phyloP scores from a whole-genome alignment of 495 filamentous ascomycete species.

The Evernia prunastri region DNA sequence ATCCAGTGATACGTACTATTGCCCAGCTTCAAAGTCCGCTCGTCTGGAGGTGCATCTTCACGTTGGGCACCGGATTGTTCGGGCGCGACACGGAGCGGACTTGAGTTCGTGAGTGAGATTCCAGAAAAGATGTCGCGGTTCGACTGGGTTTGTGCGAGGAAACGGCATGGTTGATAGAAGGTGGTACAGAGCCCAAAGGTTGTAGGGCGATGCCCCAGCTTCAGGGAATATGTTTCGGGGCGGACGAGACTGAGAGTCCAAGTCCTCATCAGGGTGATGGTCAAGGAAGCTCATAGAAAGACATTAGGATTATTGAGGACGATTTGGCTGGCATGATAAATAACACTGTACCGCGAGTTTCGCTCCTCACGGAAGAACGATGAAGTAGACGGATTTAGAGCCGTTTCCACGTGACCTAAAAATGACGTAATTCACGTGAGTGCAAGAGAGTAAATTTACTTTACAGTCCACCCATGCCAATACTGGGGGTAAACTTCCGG shows the following conservation, averaged over 20 bases:
- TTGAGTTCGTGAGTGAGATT: slow-evolving; percentile 28
- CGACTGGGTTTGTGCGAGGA: slow-evolving; percentile 25
- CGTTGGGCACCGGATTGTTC: not conserved
- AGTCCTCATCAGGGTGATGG: slow-evolving; percentile 21
- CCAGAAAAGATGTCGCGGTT: slow-evolving; percentile 23
- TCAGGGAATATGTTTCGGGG: slow-evolving; percentile 7
- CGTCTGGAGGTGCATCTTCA: slow-evolving; percentile 46
- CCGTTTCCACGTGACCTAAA: not conserved
- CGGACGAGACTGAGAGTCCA: slow-evolving; percentile 15
- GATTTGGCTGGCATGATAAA: not conserved
- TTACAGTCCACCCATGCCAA: too few species aligned
- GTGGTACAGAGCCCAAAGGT: not conserved
- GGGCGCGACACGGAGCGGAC: slow-evolving; percentile 11
- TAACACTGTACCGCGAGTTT: too few species aligned
- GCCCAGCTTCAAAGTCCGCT: slow-evolving; percentile 81
- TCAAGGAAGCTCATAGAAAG: slow-evolving; percentile 10
- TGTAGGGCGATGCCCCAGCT: not conserved
- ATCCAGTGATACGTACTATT: slow-evolving; percentile 56
- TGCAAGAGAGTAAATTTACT: not conserved
- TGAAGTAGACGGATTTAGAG: too few species aligned
- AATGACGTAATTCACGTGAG: not conserved
- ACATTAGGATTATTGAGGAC: slow-evolving; percentile 8
- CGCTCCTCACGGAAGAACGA: too few species aligned
- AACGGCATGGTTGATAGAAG: slow-evolving; percentile 14
- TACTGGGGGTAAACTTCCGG: too few species aligned